phyloP scores from a whole-genome alignment of 176 grass and related monocot species.

The Chrysopogon serrulatus region DNA sequence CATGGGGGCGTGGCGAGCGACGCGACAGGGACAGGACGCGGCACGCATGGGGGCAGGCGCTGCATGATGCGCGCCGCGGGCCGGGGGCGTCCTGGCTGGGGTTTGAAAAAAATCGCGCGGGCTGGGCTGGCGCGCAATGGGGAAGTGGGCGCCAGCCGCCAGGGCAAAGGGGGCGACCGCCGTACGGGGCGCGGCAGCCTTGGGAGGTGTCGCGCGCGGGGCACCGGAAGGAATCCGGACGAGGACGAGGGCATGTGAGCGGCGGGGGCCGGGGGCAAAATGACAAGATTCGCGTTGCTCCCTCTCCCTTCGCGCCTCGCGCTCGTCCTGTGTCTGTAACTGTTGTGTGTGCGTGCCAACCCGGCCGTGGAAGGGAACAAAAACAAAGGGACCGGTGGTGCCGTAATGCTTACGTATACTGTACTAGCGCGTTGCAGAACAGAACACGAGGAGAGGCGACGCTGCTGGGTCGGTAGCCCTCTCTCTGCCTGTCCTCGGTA shows the following conservation, averaged over 20 bases:
- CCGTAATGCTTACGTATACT: slow-evolving; percentile 43
- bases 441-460: neutral
- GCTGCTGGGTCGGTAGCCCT: no score
- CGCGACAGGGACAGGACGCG: slow-evolving; percentile 1
- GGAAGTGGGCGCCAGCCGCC: no score
- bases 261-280: neutral
- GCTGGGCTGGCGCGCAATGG: neutral
- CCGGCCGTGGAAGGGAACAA: neutral
- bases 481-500: no score
- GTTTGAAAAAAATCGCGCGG: slow-evolving; percentile 13
- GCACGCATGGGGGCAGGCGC: no score
- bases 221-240: neutral
- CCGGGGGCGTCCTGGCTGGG: no score
- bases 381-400: neutral
- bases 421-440: neutral
- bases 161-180: neutral
- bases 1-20: neutral
- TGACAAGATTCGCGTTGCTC: slow-evolving; percentile 39
- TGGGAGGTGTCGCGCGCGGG: slow-evolving; percentile 21
- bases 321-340: neutral
- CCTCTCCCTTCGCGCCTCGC: neutral
- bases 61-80: no score
- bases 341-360: slow-evolving; percentile 5
- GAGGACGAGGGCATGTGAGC: slow-evolving; percentile 18
- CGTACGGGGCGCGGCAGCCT: slow-evolving; percentile 32